These are phyloP conservation scores for Fusarium armeniacum DNA, from an alignment of 2,329 filamentous ascomycete genomes.

Conservation along the genomic window DNA sequence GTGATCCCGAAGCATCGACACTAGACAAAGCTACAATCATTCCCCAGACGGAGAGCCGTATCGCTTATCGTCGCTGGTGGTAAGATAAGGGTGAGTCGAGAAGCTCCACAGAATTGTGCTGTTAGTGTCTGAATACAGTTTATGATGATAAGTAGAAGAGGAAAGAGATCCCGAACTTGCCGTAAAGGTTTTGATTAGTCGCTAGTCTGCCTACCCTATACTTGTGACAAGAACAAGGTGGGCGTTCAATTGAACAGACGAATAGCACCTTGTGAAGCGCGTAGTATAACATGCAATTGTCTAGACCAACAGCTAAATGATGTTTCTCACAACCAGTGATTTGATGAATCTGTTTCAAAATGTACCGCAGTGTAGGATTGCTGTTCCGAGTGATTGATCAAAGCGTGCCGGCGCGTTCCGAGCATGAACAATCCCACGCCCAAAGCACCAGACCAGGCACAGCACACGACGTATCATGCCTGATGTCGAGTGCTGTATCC, in stretches of 20 bases:
- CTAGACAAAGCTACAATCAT: neutral
- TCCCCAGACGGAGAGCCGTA: conserved; percentile 1
- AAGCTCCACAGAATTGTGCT: conserved; percentile 7
- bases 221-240: rapidly evolving
- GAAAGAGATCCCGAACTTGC: conserved; percentile 34
- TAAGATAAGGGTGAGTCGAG: conserved; percentile 17
- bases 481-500: neutral
- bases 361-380: neutral
- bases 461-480: too few species aligned
- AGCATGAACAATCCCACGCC: too few species aligned
- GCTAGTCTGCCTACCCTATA: neutral
- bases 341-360: neutral
- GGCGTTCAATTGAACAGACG: too few species aligned
- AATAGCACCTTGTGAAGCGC: too few species aligned
- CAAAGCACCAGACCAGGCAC: neutral
- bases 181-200: neutral
- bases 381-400: neutral
- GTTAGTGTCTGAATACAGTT: conserved; percentile 2
- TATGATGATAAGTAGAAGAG: conserved; percentile 3
- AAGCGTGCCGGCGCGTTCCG: neutral
- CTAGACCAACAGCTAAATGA: too few species aligned
- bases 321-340: too few species aligned
- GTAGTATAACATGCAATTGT: neutral
- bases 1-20: conserved; percentile 16
- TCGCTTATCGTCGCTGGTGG: conserved; percentile 36